Conservation (phyloP, 768 basidiomycete species). For the Infundibulicybe gibba region DNA sequence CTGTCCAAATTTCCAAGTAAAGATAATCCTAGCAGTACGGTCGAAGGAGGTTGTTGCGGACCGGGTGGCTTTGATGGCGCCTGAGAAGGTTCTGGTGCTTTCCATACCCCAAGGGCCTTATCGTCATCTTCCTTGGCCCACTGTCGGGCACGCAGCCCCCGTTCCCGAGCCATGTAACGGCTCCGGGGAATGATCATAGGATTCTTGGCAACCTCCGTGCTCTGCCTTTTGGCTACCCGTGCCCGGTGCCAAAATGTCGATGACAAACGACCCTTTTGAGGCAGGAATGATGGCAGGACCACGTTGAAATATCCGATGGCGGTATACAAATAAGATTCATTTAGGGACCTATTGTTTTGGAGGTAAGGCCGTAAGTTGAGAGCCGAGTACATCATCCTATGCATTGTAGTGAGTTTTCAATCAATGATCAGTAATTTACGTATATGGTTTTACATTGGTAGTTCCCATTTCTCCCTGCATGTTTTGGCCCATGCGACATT, state of each 20-base stretch:
- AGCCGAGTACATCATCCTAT: constrained; percentile 82
- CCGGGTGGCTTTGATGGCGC: too few relatives aligned
- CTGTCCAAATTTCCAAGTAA: constrained; percentile 84
- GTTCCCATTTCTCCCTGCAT: constrained; percentile 34
- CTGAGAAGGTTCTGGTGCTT: constrained; percentile 20
- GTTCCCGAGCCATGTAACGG: constrained; percentile 62
- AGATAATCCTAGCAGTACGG: constrained; percentile 73
- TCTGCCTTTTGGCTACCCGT: constrained; percentile 63
- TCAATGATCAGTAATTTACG: too few relatives aligned
- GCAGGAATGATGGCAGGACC: constrained; percentile 73
- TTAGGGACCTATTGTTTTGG: constrained; percentile 33
- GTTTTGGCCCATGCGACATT: constrained; percentile 71
- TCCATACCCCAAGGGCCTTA: constrained; percentile 40
- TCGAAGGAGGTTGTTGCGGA: constrained; percentile 37
- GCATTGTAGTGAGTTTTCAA: constrained; percentile 2
- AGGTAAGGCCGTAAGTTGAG: constrained; percentile 72
- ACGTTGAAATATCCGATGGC: constrained; percentile 84
- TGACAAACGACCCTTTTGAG: constrained; percentile 33
- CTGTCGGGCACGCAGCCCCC: constrained; percentile 52
- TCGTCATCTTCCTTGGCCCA: constrained; percentile 81
- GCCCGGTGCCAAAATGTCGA: constrained; percentile 75
- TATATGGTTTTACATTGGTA: constrained; percentile 47
- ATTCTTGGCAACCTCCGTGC: constrained; percentile 58
- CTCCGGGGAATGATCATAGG: constrained; percentile 61
- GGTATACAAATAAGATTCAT: constrained; percentile 77